Percentiles rank a stretch among this genome's conserved stretches.
phyloP scores from a whole-genome alignment of 2,329 filamentous ascomycete genomes.

The Arthrobotrys sphaeroides region DNA sequence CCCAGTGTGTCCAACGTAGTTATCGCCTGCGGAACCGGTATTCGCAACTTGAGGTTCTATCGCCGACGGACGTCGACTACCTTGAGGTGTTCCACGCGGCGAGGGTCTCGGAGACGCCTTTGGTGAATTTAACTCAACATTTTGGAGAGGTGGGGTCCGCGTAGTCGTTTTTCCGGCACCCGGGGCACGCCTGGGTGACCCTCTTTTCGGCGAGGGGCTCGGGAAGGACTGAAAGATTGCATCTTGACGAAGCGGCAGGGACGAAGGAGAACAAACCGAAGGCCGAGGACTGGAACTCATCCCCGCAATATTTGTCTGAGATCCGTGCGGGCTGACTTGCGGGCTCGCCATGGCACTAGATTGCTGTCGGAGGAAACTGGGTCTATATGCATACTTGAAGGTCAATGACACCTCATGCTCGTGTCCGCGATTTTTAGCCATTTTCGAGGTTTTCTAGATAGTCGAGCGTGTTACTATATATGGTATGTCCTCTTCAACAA shows the following conservation, averaged over 20 bases:
- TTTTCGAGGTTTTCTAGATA: conserved; percentile 13
- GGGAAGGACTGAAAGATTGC: conserved; percentile 49
- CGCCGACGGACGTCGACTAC: conserved; percentile 5
- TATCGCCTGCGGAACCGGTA: neutral
- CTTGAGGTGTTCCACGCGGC: conserved; percentile 7
- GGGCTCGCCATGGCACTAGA: neutral
- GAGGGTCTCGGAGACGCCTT: conserved; percentile 18
- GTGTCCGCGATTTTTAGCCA: conserved; percentile 29
- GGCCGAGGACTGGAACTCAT: conserved; percentile 18
- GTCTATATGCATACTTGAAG: conserved; percentile 48
- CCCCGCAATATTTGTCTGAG: conserved; percentile 34
- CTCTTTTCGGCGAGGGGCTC: conserved; percentile 22
- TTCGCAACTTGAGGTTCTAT: neutral
- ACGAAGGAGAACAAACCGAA: conserved; percentile 42
- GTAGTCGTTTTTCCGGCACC: neutral
- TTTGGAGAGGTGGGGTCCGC: conserved; percentile 14
- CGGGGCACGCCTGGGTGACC: conserved; percentile 24
- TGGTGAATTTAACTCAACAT: neutral
- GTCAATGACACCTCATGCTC: conserved; percentile 45
- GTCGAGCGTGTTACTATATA: neutral
- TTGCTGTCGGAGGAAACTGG: conserved; percentile 24
- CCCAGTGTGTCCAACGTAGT: neutral
- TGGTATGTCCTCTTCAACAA: neutral
- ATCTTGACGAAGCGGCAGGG: conserved; percentile 44
- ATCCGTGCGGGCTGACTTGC: conserved; percentile 31